Evolutionary conservation across 2,329 filamentous ascomycete genomes (phyloP), one percentile per base, ranked within the genome.

Genomic region (Onygenales sp.): DNA sequence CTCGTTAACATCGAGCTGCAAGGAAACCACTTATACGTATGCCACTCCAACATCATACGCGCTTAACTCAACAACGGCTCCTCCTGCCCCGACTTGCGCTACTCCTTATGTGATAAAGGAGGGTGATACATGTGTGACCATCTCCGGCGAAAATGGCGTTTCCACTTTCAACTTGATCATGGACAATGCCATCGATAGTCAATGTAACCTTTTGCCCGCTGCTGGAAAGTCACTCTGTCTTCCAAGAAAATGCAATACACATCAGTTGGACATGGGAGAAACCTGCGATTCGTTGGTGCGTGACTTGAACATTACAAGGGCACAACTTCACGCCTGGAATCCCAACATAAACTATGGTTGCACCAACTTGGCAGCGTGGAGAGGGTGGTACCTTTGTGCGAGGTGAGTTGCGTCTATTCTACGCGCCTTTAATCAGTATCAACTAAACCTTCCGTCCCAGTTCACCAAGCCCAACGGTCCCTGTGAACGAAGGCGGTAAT

Each of bases 291-390:
- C 48, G 6, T 14, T 49, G 13, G 42, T 42, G 17, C 36, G 45
- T 27, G 45, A 54, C 39, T 27, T 31, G 11, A 54, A 40, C 14
- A 52, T 59, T 43, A 54, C 54, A 9, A 34, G 53, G 17, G 46
- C 40, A 8, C 54, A 59, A 34, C 33, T 60, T n/a, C 34, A 54
- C 9, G 49, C 42, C 17, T 61, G 57, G 53, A 60, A 60, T 49
- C 59, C 59, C 6, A 43, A 44, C 31, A 49, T 60, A 21, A 54
- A 57, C 17, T 13, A 32, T 31, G 51, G 48, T 21, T 61, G 59
- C 49, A 46, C 45, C 5, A 60, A 60, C 52, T 42, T 61, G 36
- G 46, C 21, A 5, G 27, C 44, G 4, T 47, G 32, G 21, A 47
- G 21, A n/a, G 32, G 45, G 21, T 48, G 45, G 45, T 48, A 48